These are phyloP conservation scores for Diaporthe velutina DNA, from an alignment of 2,329 filamentous ascomycete genomes.

Conservation along the genomic window DNA sequence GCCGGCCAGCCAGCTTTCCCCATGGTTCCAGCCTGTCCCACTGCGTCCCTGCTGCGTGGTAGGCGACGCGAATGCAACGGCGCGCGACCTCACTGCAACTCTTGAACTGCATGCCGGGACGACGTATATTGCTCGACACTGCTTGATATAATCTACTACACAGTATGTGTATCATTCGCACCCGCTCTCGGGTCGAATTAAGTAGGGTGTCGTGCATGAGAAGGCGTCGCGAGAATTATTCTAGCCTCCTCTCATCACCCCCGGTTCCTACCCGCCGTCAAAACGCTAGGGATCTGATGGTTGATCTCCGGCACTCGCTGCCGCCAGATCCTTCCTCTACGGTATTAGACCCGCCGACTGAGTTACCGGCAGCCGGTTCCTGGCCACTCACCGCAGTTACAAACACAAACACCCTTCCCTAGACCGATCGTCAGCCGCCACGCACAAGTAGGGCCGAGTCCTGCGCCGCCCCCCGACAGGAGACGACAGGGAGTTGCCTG, in stretches of 20 bases:
- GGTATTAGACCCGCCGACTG: not conserved
- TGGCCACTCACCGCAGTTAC: not conserved
- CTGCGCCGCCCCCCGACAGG: slow-evolving; percentile 11
- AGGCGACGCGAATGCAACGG: slow-evolving; percentile 19
- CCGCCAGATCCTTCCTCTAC: not conserved
- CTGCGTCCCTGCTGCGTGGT: slow-evolving; percentile 7
- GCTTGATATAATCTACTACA: slow-evolving; percentile 4
- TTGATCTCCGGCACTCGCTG: slow-evolving; percentile 21
- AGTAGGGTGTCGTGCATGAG: not conserved
- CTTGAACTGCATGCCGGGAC: slow-evolving; percentile 12
- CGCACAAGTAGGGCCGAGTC: slow-evolving; percentile 11
- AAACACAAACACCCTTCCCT: not conserved
- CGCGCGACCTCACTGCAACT: slow-evolving; percentile 17
- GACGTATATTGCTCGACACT: not conserved
- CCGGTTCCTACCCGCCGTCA: not conserved
- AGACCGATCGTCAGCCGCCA: slow-evolving; percentile 14
- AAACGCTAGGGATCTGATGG: not conserved
- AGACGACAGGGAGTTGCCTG: slow-evolving; percentile 12
- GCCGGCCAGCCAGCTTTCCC: slow-evolving; percentile 4
- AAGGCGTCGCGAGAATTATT: not conserved
- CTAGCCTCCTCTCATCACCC: not conserved
- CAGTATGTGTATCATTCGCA: too few relatives aligned
- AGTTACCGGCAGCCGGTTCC: not conserved
- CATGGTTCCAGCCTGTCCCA: not conserved
- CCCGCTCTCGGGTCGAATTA: not conserved